phyloP scores from a whole-genome alignment of 192 early-diverging fungal genomes.

The Helicostylum pulchrum region DNA sequence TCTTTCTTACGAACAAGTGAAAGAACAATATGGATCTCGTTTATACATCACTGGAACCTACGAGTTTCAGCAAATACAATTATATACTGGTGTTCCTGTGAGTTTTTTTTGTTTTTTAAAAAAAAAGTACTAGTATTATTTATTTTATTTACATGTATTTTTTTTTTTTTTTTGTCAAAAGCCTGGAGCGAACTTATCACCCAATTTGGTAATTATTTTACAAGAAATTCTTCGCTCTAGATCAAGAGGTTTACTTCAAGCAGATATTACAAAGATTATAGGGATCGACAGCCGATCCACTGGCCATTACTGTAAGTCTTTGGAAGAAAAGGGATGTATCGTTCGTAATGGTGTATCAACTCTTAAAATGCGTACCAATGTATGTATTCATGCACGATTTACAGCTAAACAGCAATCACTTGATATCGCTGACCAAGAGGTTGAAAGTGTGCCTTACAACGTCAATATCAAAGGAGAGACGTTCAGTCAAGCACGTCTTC shows the following conservation, averaged over 20 bases:
- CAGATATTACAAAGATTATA: slow-evolving; percentile 9
- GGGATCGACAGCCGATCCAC: slow-evolving; percentile 16
- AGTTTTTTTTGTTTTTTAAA: neutral
- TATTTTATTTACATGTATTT: neutral
- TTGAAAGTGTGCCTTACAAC: neutral
- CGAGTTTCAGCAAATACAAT: slow-evolving; percentile 21
- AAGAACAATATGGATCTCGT: slow-evolving; percentile 7
- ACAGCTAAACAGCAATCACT: neutral
- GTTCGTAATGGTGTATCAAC: slow-evolving; percentile 5
- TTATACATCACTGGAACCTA: slow-evolving; percentile 3
- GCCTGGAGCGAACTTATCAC: slow-evolving; percentile 9
- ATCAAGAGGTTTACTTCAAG: slow-evolving; percentile 13
- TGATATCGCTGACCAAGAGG: neutral
- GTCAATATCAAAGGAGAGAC: slow-evolving; percentile 15
- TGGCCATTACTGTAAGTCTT: slow-evolving; percentile 17
- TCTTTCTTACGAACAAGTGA: slow-evolving; percentile 8
- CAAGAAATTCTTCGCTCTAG: slow-evolving; percentile 5
- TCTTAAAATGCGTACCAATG: slow-evolving; percentile 3
- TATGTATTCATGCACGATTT: slow-evolving; percentile 22
- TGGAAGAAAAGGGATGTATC: slow-evolving; percentile 23
- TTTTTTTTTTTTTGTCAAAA: neutral
- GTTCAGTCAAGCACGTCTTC: neutral
- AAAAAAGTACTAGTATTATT: neutral
- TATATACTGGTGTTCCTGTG: slow-evolving; percentile 21
- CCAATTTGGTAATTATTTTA: slow-evolving; percentile 2